Evolutionary conservation across 2,329 filamentous ascomycete genomes (phyloP).

Genomic region (Purpureocillium lavendulum): DNA sequence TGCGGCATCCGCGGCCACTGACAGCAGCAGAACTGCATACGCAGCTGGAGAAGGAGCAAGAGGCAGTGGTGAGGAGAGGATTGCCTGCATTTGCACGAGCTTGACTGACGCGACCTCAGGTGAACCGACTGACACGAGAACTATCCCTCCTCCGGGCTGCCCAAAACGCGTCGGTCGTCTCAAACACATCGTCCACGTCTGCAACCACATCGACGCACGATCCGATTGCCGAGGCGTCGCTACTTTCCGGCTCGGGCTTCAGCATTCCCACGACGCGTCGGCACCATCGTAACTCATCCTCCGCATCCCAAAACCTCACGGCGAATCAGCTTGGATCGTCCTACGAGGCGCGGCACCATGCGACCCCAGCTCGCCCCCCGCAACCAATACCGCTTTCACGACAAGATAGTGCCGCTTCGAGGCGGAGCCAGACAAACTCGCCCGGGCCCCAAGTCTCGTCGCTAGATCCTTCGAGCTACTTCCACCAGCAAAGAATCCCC

Average conservation of each 20-base stretch:
- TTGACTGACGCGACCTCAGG: conserved; percentile 36
- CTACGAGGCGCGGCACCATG: conserved; percentile 28
- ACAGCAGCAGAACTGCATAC: conserved; percentile 84
- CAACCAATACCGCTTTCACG: conserved; percentile 38
- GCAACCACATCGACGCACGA: conserved; percentile 43
- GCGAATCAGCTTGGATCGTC: conserved; percentile 27
- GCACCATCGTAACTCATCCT: conserved; percentile 52
- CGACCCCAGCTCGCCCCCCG: conserved; percentile 33
- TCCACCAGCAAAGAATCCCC: conserved; percentile 37
- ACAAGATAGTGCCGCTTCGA: conserved; percentile 47
- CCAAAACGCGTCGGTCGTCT: conserved; percentile 58
- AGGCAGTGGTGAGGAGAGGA: conserved; percentile 64
- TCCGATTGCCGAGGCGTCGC: conserved; percentile 37
- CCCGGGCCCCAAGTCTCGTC: conserved; percentile 36
- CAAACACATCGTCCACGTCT: conserved; percentile 56
- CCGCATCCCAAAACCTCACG: conserved; percentile 40
- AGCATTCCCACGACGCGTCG: conserved; percentile 46
- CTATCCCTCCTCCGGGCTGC: conserved; percentile 70
- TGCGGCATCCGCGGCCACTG: conserved; percentile 79
- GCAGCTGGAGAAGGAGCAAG: conserved; percentile 90
- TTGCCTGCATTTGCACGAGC: not conserved
- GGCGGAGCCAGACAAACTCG: conserved; percentile 42
- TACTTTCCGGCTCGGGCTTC: conserved; percentile 49
- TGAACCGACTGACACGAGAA: conserved; percentile 88
- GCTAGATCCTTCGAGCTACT: conserved; percentile 34